Conservation (phyloP, 2,329 filamentous ascomycete species). For the Cylindrodendrum hubeiense region DNA sequence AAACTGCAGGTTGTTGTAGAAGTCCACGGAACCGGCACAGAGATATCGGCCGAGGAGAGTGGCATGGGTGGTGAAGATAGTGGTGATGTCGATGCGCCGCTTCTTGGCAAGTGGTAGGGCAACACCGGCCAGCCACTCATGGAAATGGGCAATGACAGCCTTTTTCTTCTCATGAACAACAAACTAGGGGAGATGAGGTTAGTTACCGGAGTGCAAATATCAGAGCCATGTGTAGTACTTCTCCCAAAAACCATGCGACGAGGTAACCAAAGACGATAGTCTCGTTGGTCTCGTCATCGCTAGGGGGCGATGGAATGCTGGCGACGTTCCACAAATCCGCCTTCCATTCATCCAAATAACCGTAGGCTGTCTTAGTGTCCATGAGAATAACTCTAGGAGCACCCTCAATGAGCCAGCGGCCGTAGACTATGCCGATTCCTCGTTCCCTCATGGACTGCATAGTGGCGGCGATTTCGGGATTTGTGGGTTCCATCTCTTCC, state of each 20-base stretch:
- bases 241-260: slow-evolving; percentile 97
- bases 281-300: slow-evolving; percentile 96
- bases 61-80: slow-evolving; percentile 98
- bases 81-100: slow-evolving; percentile 94
- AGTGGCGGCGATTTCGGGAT: slow-evolving; percentile 81
- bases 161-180: slow-evolving; percentile 91
- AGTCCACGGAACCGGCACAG: slow-evolving; percentile 96
- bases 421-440: slow-evolving; percentile 91
- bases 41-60: slow-evolving; percentile 96
- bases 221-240: slow-evolving; percentile 69
- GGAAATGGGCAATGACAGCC: slow-evolving; percentile 97
- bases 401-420: slow-evolving; percentile 97
- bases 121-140: slow-evolving; percentile 98
- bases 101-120: slow-evolving; percentile 92
- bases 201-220: slow-evolving; percentile 8
- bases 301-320: slow-evolving; percentile 91
- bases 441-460: slow-evolving; percentile 94
- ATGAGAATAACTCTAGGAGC: slow-evolving; percentile 94
- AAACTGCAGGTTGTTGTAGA: slow-evolving; percentile 98
- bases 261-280: slow-evolving; percentile 97
- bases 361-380: slow-evolving; percentile 93
- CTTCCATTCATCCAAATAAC: slow-evolving; percentile 96
- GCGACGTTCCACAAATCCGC: slow-evolving; percentile 93
- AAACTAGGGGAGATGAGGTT: slow-evolving; percentile 69
- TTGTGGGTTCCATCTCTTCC: slow-evolving; percentile 88